Percentiles rank a stretch among this genome's conserved stretches.
These are phyloP conservation scores for Eutrema japonicum DNA, from an alignment of 345 rosid genomes.

Conservation along the genomic window DNA sequence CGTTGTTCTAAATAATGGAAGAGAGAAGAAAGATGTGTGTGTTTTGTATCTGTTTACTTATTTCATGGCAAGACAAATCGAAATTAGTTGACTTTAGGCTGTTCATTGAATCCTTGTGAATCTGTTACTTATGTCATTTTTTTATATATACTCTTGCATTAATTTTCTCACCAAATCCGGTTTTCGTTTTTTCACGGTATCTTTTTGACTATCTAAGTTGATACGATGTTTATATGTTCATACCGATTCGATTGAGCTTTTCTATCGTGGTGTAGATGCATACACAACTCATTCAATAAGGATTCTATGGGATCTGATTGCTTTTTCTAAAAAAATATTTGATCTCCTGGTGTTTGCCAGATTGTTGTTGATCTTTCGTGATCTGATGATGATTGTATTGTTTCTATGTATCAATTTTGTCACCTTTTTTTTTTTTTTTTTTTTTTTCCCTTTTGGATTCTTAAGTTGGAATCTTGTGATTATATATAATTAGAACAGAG, in stretches of 20 bases:
- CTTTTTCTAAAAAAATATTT: not conserved
- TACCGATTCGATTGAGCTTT: constrained; percentile 7
- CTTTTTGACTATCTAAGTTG: constrained; percentile 24
- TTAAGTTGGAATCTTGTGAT: constrained; percentile 9
- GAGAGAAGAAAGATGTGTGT: constrained; percentile 21
- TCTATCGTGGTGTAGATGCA: not conserved
- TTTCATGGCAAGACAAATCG: constrained; percentile 40
- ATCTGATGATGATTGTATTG: not conserved
- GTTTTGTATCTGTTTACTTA: constrained; percentile 34
- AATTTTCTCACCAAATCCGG: constrained; percentile 26
- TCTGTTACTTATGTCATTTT: constrained; percentile 14
- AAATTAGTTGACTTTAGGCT: constrained; percentile 40
- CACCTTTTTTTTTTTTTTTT: not conserved
- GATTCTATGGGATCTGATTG: constrained; percentile 15
- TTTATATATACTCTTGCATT: not conserved
- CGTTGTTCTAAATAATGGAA: constrained; percentile 35
- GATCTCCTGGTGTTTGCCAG: constrained; percentile 10
- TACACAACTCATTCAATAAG: not conserved
- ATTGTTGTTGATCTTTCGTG: constrained; percentile 26
- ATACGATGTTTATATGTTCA: constrained; percentile 26
- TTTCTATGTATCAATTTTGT: constrained; percentile 19
- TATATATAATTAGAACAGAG: not conserved
- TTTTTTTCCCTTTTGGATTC: constrained; percentile 6
- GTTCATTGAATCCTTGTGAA: constrained; percentile 35
- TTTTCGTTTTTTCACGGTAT: not conserved